These are phyloP conservation scores for Auriscalpium vulgare DNA, from an alignment of 768 basidiomycete genomes.

Conservation along the genomic window DNA sequence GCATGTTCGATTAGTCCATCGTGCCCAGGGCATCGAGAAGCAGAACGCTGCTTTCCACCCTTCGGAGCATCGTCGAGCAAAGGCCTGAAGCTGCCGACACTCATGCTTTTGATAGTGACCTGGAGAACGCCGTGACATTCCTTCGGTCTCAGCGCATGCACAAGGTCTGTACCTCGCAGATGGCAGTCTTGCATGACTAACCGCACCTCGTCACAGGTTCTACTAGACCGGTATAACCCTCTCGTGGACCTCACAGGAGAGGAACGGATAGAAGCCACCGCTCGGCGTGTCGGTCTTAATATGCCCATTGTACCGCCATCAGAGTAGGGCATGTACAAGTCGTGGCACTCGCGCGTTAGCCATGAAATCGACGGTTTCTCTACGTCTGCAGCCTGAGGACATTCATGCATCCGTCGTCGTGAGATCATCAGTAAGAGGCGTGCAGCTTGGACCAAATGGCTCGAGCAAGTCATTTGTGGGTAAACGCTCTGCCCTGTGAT, in stretches of 20 bases:
- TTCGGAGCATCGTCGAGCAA: slow-evolving; percentile 49
- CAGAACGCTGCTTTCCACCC: slow-evolving; percentile 36
- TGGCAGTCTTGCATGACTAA: background rate
- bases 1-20: slow-evolving; percentile 26
- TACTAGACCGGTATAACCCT: slow-evolving; percentile 87
- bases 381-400: too few relatives aligned
- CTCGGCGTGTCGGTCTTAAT: slow-evolving; percentile 78
- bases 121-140: slow-evolving; percentile 59
- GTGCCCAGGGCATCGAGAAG: slow-evolving; percentile 30
- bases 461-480: too few relatives aligned
- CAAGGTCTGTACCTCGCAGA: slow-evolving; percentile 44
- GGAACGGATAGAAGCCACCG: slow-evolving; percentile 79
- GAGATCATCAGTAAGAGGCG: too few relatives aligned
- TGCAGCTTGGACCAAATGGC: too few relatives aligned
- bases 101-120: slow-evolving; percentile 32
- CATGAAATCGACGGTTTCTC: too few relatives aligned
- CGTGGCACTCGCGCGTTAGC: too few relatives aligned
- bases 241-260: slow-evolving; percentile 69
- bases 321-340: slow-evolving; percentile 1
- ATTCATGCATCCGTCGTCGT: too few relatives aligned
- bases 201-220: slow-evolving; percentile 35
- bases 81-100: slow-evolving; percentile 15
- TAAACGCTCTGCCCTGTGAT: too few relatives aligned
- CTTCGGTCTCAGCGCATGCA: slow-evolving; percentile 66
- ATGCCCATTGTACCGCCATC: slow-evolving; percentile 50